Evolutionary conservation across 2,329 filamentous ascomycete species (phyloP).

Genomic region (Cladobotryum mycophilum): DNA sequence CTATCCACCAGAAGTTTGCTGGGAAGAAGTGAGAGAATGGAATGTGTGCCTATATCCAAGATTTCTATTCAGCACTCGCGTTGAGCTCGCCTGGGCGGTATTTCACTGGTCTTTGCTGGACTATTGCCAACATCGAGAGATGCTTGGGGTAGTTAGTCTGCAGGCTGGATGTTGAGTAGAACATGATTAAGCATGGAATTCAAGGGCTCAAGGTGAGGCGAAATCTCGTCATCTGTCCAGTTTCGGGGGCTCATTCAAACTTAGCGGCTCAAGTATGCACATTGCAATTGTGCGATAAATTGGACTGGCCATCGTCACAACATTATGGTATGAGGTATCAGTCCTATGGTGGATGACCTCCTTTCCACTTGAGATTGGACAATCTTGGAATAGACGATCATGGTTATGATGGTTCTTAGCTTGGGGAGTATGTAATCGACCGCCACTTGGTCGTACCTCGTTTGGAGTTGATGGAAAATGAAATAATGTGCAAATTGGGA

Average conservation of each 20-base stretch:
- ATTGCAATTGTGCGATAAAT: neutral
- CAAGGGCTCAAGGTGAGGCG: slow-evolving; percentile 10
- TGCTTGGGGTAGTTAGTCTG: too few species aligned
- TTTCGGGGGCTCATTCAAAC: slow-evolving; percentile 8
- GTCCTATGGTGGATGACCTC: too few species aligned
- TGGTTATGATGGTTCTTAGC: too few species aligned
- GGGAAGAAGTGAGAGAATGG: slow-evolving; percentile 27
- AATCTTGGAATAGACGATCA: neutral
- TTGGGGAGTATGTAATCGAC: neutral
- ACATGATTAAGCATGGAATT: slow-evolving; percentile 1
- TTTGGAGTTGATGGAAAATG: too few species aligned
- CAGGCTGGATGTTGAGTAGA: too few species aligned
- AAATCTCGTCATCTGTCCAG: neutral
- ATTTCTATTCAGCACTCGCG: too few species aligned
- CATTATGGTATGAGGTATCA: too few species aligned
- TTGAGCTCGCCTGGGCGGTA: neutral
- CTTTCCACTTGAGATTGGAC: too few species aligned
- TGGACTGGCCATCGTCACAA: neutral
- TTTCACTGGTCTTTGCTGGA: neutral
- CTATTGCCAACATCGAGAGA: neutral
- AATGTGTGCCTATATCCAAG: too few species aligned
- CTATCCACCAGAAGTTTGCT: slow-evolving; percentile 50
- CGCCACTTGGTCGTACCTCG: too few species aligned
- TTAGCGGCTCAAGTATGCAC: slow-evolving; percentile 3
- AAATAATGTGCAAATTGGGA: too few species aligned